These are phyloP conservation scores for Phoma herbarum DNA, from an alignment of 2,329 filamentous ascomycete species.

Conservation along the genomic window DNA sequence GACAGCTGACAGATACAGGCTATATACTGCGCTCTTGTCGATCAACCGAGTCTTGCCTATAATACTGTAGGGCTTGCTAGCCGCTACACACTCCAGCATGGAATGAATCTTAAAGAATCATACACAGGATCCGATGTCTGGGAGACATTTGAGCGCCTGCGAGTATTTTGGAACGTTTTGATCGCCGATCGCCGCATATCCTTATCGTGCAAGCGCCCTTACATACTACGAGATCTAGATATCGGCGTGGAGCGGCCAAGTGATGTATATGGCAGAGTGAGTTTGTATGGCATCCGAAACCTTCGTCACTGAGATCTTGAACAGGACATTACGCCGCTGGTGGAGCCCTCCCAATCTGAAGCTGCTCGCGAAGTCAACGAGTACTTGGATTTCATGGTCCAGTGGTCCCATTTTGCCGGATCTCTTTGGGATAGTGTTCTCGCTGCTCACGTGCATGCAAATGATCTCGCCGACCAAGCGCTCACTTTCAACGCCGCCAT, in stretches of 20 bases:
- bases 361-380: neutral
- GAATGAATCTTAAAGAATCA: conserved; percentile 39
- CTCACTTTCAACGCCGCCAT: conserved; percentile 20
- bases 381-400: conserved; percentile 35
- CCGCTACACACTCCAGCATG: conserved; percentile 40
- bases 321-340: neutral
- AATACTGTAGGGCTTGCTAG: conserved; percentile 42
- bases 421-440: conserved; percentile 35
- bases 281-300: neutral
- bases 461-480: conserved; percentile 16
- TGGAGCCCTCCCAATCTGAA: neutral
- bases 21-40: conserved; percentile 36
- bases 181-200: conserved; percentile 42
- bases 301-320: neutral
- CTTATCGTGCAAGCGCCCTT: conserved; percentile 43
- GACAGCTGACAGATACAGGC: conserved; percentile 24
- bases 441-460: conserved; percentile 18
- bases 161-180: conserved; percentile 43
- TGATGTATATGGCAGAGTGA: conserved; percentile 6
- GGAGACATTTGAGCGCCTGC: conserved; percentile 36
- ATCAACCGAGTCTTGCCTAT: conserved; percentile 42
- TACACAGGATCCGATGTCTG: conserved; percentile 25
- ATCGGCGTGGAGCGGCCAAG: conserved; percentile 38
- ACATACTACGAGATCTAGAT: conserved; percentile 40
- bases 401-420: conserved; percentile 38